These are phyloP conservation scores for Wickerhamomyces queroliae DNA, from an alignment of 805 yeast species.

Conservation along the genomic window DNA sequence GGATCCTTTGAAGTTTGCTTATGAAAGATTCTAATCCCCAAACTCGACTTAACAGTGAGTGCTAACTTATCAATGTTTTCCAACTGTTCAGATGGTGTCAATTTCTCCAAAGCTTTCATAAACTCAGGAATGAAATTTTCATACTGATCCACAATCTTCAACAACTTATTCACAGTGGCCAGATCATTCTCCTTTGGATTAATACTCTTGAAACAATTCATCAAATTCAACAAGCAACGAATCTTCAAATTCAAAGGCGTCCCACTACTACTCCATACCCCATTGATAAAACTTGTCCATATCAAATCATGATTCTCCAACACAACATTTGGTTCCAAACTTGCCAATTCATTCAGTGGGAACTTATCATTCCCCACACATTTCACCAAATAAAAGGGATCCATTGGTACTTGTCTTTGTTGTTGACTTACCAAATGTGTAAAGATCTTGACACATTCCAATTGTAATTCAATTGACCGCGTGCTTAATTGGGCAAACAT, in stretches of 20 bases:
- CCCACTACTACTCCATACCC: background rate
- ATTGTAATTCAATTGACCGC: conserved; percentile 1
- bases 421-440: background rate
- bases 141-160: conserved; percentile 1
- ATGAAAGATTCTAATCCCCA: conserved; percentile 9
- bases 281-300: background rate
- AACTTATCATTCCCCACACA: conserved; percentile 5
- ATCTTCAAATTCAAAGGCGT: background rate
- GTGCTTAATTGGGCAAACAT: background rate
- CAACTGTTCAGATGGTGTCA: background rate
- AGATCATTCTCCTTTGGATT: background rate
- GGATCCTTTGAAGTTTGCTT: conserved; percentile 1
- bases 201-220: background rate
- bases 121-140: conserved; percentile 2
- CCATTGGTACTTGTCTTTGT: background rate
- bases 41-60: conserved; percentile 11
- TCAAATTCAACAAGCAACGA: background rate
- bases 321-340: conserved; percentile 2
- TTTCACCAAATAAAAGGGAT: background rate
- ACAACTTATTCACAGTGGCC: background rate
- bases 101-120: background rate
- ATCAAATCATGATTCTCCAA: conserved; percentile 2
- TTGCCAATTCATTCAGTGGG: conserved; percentile 8
- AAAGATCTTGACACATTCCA: conserved; percentile 3
- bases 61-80: conserved; percentile 13